These are phyloP conservation scores for Turritis glabra DNA, from an alignment of 345 rosid genomes.

Conservation along the genomic window DNA sequence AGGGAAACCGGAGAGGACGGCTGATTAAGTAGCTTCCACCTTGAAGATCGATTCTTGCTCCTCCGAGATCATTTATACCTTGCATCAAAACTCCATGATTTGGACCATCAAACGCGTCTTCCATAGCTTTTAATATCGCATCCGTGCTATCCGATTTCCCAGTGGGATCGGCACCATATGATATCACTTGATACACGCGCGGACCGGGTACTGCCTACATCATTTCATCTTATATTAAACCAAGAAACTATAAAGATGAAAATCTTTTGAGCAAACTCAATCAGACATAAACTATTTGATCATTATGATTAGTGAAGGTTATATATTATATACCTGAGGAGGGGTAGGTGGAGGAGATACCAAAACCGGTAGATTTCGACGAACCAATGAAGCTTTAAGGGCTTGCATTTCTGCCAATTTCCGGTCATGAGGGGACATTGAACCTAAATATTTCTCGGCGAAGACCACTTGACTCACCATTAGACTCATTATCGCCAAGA, in stretches of 20 bases:
- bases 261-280: neutral
- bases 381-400: conserved; percentile 50
- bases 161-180: conserved; percentile 87
- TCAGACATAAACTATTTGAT: neutral
- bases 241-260: neutral
- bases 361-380: conserved; percentile 40
- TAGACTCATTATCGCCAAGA: conserved; percentile 16
- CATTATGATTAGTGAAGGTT: neutral
- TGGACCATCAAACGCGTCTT: conserved; percentile 59
- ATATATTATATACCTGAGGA: conserved; percentile 44
- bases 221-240: neutral
- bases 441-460: neutral
- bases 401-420: conserved; percentile 48
- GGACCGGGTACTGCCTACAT: conserved; percentile 42
- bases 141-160: conserved; percentile 77
- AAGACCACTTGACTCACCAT: conserved; percentile 10
- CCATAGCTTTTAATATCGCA: conserved; percentile 59
- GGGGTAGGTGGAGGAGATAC: conserved; percentile 48
- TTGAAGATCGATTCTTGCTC: conserved; percentile 67
- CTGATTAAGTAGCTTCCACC: conserved; percentile 80
- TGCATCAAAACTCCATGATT: conserved; percentile 50
- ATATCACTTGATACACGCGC: conserved; percentile 48
- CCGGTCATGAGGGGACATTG: conserved; percentile 21
- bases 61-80: conserved; percentile 77
- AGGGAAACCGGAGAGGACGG: conserved; percentile 64